Conservation (phyloP, 345 rosid species). For the Anacardium occidentale region DNA sequence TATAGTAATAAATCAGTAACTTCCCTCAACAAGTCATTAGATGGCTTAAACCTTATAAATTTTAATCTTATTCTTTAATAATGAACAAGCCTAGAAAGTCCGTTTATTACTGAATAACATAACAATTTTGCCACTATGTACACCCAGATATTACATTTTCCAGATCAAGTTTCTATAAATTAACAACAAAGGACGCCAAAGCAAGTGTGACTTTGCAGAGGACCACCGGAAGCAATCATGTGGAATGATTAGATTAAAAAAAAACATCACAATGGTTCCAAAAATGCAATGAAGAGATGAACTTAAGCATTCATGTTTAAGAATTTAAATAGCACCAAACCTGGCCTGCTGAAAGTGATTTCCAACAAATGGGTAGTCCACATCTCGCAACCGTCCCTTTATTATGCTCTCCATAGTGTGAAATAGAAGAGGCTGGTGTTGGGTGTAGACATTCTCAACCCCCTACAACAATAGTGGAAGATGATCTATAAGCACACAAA, state of each 20-base stretch:
- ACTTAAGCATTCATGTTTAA: not conserved
- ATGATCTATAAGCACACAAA: slow-evolving; percentile 2
- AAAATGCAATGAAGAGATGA: slow-evolving; percentile 2
- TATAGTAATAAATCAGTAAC: no score
- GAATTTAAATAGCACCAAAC: slow-evolving; percentile 37
- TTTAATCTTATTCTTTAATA: no score
- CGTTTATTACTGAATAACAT: no score
- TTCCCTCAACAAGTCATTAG: no score
- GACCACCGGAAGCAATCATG: not conserved
- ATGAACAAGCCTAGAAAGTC: no score
- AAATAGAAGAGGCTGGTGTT: slow-evolving; percentile 93
- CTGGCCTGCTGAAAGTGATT: slow-evolving; percentile 96
- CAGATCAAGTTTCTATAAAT: not conserved
- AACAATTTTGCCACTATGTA: no score
- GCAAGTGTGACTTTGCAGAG: slow-evolving; percentile 5
- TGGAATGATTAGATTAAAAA: not conserved
- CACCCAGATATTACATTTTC: slow-evolving; percentile 7
- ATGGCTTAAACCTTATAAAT: no score
- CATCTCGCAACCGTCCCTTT: slow-evolving; percentile 88
- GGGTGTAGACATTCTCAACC: slow-evolving; percentile 95
- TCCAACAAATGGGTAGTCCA: slow-evolving; percentile 92
- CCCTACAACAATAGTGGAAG: slow-evolving; percentile 50
- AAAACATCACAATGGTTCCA: not conserved
- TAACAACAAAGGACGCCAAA: slow-evolving; percentile 4
- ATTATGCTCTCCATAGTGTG: slow-evolving; percentile 93